Evolutionary conservation across 2,329 filamentous ascomycete genomes (phyloP).

Genomic region (Cladosporium sphaerospermum): DNA sequence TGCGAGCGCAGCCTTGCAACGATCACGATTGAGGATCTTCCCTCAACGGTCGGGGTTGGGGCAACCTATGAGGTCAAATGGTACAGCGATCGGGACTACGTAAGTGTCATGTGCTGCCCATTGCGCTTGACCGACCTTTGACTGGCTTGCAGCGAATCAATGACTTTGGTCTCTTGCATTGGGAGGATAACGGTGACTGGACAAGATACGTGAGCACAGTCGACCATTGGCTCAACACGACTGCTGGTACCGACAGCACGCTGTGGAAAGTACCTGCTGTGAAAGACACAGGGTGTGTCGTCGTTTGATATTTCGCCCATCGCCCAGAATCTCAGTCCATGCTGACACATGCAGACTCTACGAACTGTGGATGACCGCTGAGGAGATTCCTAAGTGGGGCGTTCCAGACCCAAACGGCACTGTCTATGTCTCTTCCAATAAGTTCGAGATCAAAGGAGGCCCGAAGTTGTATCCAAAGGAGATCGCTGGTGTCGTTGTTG

Average conservation of each 20-base stretch:
- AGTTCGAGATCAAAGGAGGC: background rate
- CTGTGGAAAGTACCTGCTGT: background rate
- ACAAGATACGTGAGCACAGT: background rate
- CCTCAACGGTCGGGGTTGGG: background rate
- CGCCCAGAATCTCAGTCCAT: background rate
- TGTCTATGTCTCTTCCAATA: background rate
- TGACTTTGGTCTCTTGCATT: background rate
- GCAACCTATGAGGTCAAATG: background rate
- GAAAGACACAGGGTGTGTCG: background rate
- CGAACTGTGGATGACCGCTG: background rate
- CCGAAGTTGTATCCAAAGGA: background rate
- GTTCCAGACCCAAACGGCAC: background rate
- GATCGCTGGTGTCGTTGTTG: background rate
- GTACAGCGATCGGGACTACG: background rate
- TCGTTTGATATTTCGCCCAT: background rate
- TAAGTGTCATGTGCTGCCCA: background rate
- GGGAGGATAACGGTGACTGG: background rate
- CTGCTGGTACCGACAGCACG: background rate
- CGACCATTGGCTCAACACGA: background rate
- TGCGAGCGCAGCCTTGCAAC: background rate
- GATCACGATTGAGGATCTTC: background rate
- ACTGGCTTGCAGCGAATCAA: background rate
- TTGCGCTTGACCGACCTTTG: background rate
- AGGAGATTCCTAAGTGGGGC: background rate
- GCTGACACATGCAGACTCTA: background rate